A percentile compares a stretch with the other conserved stretches of the same genome.
Evolutionary conservation across 225 moss, liverwort and hornwort genomes (phyloP).

Genomic region (Climacium dendroides): DNA sequence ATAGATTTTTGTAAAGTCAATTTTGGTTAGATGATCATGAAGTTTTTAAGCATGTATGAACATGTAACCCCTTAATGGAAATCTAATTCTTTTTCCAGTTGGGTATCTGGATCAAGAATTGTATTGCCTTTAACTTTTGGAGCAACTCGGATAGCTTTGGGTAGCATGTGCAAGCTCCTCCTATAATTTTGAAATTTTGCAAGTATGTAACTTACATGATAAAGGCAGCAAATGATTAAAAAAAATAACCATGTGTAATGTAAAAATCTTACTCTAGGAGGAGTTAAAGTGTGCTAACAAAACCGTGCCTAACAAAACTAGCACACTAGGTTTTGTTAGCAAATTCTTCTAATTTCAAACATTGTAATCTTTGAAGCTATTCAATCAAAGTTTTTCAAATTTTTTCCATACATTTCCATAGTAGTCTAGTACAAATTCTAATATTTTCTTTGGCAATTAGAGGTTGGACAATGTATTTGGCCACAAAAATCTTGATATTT

Average conservation of each 20-base stretch:
- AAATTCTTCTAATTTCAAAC: background rate
- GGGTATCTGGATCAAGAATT: accelerated
- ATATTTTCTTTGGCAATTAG: accelerated
- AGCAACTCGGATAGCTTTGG: accelerated
- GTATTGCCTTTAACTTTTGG: accelerated
- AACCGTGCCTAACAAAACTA: too few species aligned
- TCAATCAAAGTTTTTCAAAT: too few species aligned
- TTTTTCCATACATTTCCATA: accelerated
- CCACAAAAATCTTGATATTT: background rate
- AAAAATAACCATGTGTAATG: background rate
- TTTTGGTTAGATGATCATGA: background rate
- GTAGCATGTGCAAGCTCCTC: accelerated
- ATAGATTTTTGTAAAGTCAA: background rate
- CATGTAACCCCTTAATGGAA: accelerated
- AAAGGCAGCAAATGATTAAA: background rate
- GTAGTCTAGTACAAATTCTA: background rate
- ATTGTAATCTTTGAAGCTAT: background rate
- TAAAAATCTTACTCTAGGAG: background rate
- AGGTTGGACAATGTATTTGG: background rate
- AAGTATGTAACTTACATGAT: too few species aligned
- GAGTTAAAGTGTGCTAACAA: accelerated
- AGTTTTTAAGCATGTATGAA: background rate
- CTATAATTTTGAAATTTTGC: background rate
- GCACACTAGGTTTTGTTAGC: too few species aligned
- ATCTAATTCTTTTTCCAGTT: accelerated